Evolutionary conservation across 805 yeast species (phyloP).

Genomic region (Yarrowia osloensis): DNA sequence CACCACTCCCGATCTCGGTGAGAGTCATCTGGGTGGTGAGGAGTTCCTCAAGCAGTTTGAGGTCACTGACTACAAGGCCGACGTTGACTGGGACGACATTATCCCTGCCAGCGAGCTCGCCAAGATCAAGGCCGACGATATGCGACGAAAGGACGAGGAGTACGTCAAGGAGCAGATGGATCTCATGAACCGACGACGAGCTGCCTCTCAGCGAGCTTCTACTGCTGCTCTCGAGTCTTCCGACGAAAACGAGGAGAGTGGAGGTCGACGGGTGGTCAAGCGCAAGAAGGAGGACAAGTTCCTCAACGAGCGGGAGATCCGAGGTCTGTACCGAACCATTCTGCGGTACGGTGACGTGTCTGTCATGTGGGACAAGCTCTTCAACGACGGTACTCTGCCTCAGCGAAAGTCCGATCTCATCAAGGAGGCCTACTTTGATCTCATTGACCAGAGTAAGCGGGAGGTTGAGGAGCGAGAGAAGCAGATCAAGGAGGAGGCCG

Average conservation of each 20-base stretch:
- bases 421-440: slow-evolving; percentile 73
- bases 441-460: slow-evolving; percentile 61
- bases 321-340: slow-evolving; percentile 81
- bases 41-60: slow-evolving; percentile 96
- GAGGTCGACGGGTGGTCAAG: slow-evolving; percentile 43
- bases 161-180: slow-evolving; percentile 87
- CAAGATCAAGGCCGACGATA: slow-evolving; percentile 88
- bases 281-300: slow-evolving; percentile 45
- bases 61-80: slow-evolving; percentile 98
- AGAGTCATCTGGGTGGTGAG: slow-evolving; percentile 97
- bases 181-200: slow-evolving; percentile 78
- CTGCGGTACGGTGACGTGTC: slow-evolving; percentile 77
- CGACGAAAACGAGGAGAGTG: slow-evolving; percentile 47
- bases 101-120: slow-evolving; percentile 92
- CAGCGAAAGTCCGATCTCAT: slow-evolving; percentile 79
- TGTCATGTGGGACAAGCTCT: slow-evolving; percentile 76
- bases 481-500: slow-evolving; percentile 39
- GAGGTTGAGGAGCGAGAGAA: slow-evolving; percentile 57
- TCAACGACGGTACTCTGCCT: slow-evolving; percentile 86
- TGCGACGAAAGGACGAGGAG: slow-evolving; percentile 80
- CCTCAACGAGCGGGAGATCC: slow-evolving; percentile 80
- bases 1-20: slow-evolving; percentile 95
- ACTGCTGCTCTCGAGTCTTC: slow-evolving; percentile 50
- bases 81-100: slow-evolving; percentile 98
- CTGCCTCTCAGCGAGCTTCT: slow-evolving; percentile 46